Evolutionary conservation across 805 yeast genomes (phyloP).

Genomic region (Wickerhamomyces ciferrii): DNA sequence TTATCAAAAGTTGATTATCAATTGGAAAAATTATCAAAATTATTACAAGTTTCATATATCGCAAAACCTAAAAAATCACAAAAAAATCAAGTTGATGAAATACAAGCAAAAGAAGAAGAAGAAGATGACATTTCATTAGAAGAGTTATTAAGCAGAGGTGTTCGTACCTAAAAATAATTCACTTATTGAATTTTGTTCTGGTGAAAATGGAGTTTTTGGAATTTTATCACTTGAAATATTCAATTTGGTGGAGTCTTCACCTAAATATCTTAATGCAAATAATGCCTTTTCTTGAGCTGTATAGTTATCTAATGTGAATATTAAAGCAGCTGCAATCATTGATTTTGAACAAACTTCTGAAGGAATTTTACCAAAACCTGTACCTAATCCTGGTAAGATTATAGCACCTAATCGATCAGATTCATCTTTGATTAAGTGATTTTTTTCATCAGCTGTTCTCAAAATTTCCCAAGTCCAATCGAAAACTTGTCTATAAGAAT

Average conservation of each 20-base stretch:
- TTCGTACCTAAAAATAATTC: constrained; percentile 1
- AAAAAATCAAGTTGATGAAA: constrained; percentile 7
- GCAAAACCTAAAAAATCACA: neutral
- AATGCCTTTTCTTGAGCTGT: constrained; percentile 2
- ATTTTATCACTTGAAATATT: neutral
- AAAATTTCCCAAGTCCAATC: constrained; percentile 34
- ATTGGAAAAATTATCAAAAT: constrained; percentile 5
- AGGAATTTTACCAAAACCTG: constrained; percentile 34
- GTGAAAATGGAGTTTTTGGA: neutral
- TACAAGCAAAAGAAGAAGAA: constrained; percentile 4
- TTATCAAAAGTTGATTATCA: constrained; percentile 7
- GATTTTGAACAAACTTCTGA: constrained; percentile 25
- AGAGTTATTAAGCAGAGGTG: constrained; percentile 7
- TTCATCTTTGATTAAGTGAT: constrained; percentile 1
- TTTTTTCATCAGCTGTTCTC: constrained; percentile 11
- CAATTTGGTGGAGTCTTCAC: constrained; percentile 5
- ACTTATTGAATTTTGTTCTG: constrained; percentile 1
- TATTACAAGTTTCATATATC: constrained; percentile 15
- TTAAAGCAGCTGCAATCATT: constrained; percentile 29
- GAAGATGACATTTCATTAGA: constrained; percentile 9
- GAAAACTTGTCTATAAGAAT: constrained; percentile 22
- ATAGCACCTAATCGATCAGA: constrained; percentile 20
- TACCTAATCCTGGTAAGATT: constrained; percentile 32
- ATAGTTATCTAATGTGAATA: constrained; percentile 12
- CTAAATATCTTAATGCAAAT: constrained; percentile 4